A percentile compares a stretch with the other conserved stretches of the same genome.
Conservation (phyloP, 2,329 filamentous ascomycete species). For the Epichloe coenophiala region DNA sequence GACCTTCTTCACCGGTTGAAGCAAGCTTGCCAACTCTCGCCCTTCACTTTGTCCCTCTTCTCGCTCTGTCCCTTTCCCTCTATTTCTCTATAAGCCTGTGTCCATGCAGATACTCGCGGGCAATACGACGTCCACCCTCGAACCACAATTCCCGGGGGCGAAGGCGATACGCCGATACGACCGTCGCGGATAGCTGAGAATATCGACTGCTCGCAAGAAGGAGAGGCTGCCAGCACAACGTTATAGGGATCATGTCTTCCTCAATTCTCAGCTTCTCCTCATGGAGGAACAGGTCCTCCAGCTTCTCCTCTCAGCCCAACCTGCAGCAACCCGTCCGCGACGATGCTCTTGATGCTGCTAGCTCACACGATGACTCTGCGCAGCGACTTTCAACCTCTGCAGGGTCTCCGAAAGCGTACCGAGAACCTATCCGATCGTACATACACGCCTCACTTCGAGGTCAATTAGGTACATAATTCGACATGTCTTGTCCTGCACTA, state of each 20-base stretch:
- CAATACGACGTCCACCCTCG: background rate
- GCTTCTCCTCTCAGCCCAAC: constrained; percentile 21
- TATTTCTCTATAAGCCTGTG: background rate
- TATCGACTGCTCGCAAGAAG: constrained; percentile 5
- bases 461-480: constrained; percentile 31
- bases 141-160: background rate
- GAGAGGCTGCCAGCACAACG: background rate
- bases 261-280: constrained; percentile 32
- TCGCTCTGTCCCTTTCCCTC: background rate
- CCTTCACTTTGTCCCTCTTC: background rate
- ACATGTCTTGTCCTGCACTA: no score
- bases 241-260: constrained; percentile 27
- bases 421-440: constrained; percentile 59
- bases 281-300: constrained; percentile 31
- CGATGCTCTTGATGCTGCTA: constrained; percentile 15
- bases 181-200: constrained; percentile 9
- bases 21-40: background rate
- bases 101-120: background rate
- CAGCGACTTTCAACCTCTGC: constrained; percentile 26
- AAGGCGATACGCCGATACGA: constrained; percentile 8
- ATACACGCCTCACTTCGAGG: constrained; percentile 53
- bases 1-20: background rate
- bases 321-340: constrained; percentile 13
- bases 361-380: constrained; percentile 8
- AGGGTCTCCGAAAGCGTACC: constrained; percentile 26